These are phyloP conservation scores for Lactarius hatsudake DNA, from an alignment of 768 basidiomycete species.

Conservation along the genomic window DNA sequence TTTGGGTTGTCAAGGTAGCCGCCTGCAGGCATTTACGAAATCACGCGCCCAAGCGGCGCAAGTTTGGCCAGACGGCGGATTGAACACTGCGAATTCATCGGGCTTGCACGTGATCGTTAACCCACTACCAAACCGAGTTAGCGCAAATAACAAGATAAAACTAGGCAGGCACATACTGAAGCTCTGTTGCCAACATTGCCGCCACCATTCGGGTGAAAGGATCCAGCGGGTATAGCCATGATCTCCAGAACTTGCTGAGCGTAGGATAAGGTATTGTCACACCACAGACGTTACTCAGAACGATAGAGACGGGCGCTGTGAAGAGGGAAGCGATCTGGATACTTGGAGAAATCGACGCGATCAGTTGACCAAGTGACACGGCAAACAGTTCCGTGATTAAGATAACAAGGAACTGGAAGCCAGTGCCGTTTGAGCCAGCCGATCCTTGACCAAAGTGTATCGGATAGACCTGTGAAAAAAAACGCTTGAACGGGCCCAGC, in stretches of 20 bases:
- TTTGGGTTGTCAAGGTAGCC: constrained; percentile 73
- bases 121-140: constrained; percentile 43
- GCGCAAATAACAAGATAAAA: background rate
- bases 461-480: constrained; percentile 47
- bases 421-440: constrained; percentile 59
- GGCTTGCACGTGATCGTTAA: constrained; percentile 59
- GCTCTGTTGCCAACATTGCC: constrained; percentile 76
- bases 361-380: constrained; percentile 70
- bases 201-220: constrained; percentile 74
- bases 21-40: constrained; percentile 56
- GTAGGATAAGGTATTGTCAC: constrained; percentile 71
- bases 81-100: constrained; percentile 70
- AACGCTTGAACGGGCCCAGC: background rate
- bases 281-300: constrained; percentile 75
- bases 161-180: constrained; percentile 46
- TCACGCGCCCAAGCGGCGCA: constrained; percentile 68
- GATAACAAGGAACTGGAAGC: constrained; percentile 68
- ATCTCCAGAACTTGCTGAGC: constrained; percentile 67
- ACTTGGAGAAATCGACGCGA: constrained; percentile 74
- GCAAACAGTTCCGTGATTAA: constrained; percentile 71
- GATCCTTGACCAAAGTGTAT: constrained; percentile 67
- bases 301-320: constrained; percentile 68
- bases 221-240: constrained; percentile 72
- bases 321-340: constrained; percentile 70
- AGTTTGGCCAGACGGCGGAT: constrained; percentile 70